Evolutionary conservation across 1,284 basidiomycete genomes (phyloP), one percentile per base, ranked within the genome.

Genomic region (Mycosarcoma maydis): DNA sequence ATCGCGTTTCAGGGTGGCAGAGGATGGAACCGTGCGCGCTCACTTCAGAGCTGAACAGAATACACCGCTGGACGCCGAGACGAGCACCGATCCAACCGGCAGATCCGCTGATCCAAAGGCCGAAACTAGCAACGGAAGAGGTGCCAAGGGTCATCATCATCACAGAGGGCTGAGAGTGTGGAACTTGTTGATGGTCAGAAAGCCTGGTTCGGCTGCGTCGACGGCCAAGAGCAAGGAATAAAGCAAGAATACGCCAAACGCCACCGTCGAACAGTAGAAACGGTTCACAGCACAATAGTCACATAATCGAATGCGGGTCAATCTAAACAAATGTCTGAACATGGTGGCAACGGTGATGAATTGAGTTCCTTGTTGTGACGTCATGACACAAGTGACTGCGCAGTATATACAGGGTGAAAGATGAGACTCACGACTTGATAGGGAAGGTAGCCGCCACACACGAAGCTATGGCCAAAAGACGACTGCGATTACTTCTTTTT

Each of bases 111-210:
- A 41, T 17, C 23, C 17, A n/a, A 23, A 40, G 22, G 52, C 19
- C 4, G 34, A 16, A 26, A 43, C 14, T 9, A 26, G 19, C 3
- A 45, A 50, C 20, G 44, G 47, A 16, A 32, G 24, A 3, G 48
- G 11, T 7, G 32, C n/a, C 13, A 37, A 9, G 17, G 36, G 17
- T 4, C 39, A 33, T 24, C 49, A 56, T 30, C 60, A 57, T 14
- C 61, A 64, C 38, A 24, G 61, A 45, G 61, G 61, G 1, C 19
- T 65, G 42, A 30, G 61, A 11, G 50, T 65, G 17, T 65, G 61
- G 61, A 65, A 65, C 27, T 33, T 65, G 33, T 27, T 65, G 10
- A 65, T 65, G 61, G 61, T 65, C 20, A 30, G 50, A 2, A 65
- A 46, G 19, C 61, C 54, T 16, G 47, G 46, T 4, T 24, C 36